These are phyloP conservation scores for Globomyces sp. DNA, from an alignment of 371 early-diverging fungal genomes.

Conservation along the genomic window DNA sequence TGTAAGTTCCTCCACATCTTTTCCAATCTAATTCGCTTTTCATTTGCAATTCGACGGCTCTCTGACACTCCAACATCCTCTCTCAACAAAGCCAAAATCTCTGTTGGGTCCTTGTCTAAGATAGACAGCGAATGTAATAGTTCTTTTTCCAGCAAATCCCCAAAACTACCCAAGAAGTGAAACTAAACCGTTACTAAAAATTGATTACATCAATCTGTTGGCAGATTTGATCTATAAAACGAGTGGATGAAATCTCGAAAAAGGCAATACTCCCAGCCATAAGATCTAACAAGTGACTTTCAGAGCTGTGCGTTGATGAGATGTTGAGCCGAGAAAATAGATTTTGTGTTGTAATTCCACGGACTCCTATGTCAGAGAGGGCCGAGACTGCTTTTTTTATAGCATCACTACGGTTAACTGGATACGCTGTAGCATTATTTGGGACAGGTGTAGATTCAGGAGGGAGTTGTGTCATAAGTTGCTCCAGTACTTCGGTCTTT, in stretches of 20 bases:
- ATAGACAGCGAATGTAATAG: constrained; percentile 34
- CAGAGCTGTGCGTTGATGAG: not conserved
- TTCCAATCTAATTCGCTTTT: constrained; percentile 27
- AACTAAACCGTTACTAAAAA: constrained; percentile 33
- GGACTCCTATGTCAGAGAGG: constrained; percentile 38
- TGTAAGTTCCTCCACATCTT: constrained; percentile 32
- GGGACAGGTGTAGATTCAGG: not conserved
- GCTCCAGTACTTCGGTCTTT: constrained; percentile 29
- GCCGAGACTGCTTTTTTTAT: constrained; percentile 31
- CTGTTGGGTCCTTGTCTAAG: constrained; percentile 32
- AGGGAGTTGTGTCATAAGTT: constrained; percentile 14
- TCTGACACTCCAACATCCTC: constrained; percentile 38
- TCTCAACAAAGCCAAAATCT: constrained; percentile 27
- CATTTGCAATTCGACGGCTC: constrained; percentile 30
- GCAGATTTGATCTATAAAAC: constrained; percentile 34
- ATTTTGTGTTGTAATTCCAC: constrained; percentile 31
- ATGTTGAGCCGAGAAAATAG: constrained; percentile 3
- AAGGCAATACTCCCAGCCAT: constrained; percentile 38
- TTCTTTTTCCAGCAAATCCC: constrained; percentile 38
- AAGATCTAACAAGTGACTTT: constrained; percentile 27
- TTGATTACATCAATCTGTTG: constrained; percentile 13
- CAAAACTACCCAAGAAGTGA: constrained; percentile 36
- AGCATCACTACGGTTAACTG: constrained; percentile 9
- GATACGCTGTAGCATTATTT: not conserved
- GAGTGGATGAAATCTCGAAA: constrained; percentile 29